Evolutionary conservation across 2,329 filamentous ascomycete genomes (phyloP), one percentile per base, ranked within the genome.

Genomic region (Fusarium bulbicola): DNA sequence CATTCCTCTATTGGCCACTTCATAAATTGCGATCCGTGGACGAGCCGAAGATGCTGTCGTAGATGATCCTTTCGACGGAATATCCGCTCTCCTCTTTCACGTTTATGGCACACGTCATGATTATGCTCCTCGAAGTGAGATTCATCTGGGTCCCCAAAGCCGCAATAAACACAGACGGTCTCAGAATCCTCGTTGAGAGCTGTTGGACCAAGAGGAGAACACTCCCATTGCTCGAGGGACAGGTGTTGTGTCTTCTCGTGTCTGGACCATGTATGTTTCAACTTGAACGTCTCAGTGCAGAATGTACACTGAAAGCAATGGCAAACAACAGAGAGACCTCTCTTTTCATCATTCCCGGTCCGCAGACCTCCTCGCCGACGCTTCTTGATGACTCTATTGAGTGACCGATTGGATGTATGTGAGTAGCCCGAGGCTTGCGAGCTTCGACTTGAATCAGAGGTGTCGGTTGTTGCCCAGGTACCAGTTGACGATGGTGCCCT

Each of bases 221-320:
- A 88, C 66, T 82, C 83, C 88, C 80, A 89, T 53, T 75, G 81
- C 76, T 82, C 84, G 1, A 85, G 85, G 11, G 82, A 87, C 54
- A 81, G 81, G 76, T 81, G 87, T 58, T 83, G 82, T 58, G 84
- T 82, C 46, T 83, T 84, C 63, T 89, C 87, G 67, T 89, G 87
- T 26, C 87, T 80, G 40, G 83, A 82, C 84, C 84, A 86, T 28
- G 85, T 84, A 56, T 85, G 81, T 20, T 85, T 85, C 0, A 81
- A 81, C 54, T 82, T 82, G 72, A 86, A 86, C 0, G 82, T 82
- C 49, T 86, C 84, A 0, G 83, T 84, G 60, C 84, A 86, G 52
- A 86, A 86, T 1, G 84, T 86, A 63, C 84, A 86, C 53, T 86
- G 84, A 7, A 70, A 77, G 0, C 46, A 52, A 16, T 76, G 50